Base-by-base conservation (phyloP, 306 rosid species). In the Quercus rubra region DNA sequence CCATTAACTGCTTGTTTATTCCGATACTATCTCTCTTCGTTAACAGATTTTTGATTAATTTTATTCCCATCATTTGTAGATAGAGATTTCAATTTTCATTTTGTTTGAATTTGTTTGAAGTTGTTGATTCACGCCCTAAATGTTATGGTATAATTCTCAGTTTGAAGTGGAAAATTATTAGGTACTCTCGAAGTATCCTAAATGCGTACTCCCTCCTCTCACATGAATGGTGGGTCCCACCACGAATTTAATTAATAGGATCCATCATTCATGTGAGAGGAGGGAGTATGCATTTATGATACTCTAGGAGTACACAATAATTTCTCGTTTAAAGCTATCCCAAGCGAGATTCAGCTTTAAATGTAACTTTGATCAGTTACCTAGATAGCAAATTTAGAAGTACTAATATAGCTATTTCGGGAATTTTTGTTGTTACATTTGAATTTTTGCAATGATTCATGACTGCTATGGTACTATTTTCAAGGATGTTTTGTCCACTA, bases 21-120 rank as follows among this genome's bases (percentile, higher is more conserved):
- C 96, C 97, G 86, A 97, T 93, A 90, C 67, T 55, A 21, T n/a
- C 11, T 51, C 19, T 73, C 38, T 25, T 67, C 64, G 20, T 66
- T 2, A 38, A 38, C 46, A 38, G 46, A 38, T 38, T 38, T 38
- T 25, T 59, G 3, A 25, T 15, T 17, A 14, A 51, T 51, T 25
- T 10, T 68, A 27, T 4, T 19, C 6, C 28, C n/a, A 58, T 66
- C 49, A 33, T 66, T 21, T 18, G 6, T 18, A 15, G 2, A 4
- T 38, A 38, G 46, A 2, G 71, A n/a, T 66, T 66, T 66, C 49
- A 27, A 33, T 66, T 66, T 8, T 18, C 71, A 31, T 17, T 66
- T 2, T 66, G 9, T 28, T 66, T 31, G 25, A 25, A 66, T 18
- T 66, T 17, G 8, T 4, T 66, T 43, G 2, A 19, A 33, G 23